A percentile compares a stretch with the other conserved stretches of the same genome.
phyloP scores from a whole-genome alignment of 352 stramenopile species.

The Plasmopara halstedii region DNA sequence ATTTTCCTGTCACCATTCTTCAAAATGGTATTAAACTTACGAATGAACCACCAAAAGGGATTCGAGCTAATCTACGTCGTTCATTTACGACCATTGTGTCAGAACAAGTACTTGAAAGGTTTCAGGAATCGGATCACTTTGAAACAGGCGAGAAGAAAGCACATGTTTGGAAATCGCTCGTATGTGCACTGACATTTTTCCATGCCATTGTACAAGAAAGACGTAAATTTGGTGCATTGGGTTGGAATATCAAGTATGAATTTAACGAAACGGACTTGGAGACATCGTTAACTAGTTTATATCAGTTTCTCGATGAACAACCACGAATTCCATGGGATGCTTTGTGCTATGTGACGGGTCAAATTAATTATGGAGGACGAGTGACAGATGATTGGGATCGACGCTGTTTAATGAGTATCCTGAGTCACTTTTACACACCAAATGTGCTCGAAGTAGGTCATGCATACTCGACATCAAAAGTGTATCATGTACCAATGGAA shows the following conservation, averaged over 20 bases:
- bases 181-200: conserved; percentile 89
- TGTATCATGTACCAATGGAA: conserved; percentile 76
- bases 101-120: conserved; percentile 58
- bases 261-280: conserved; percentile 95
- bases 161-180: conserved; percentile 84
- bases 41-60: conserved; percentile 89
- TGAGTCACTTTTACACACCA: conserved; percentile 88
- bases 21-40: conserved; percentile 92
- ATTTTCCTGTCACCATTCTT: conserved; percentile 90
- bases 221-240: conserved; percentile 90
- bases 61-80: conserved; percentile 83
- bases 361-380: conserved; percentile 95
- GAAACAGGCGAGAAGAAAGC: conserved; percentile 56
- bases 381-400: conserved; percentile 95
- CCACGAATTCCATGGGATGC: conserved; percentile 89
- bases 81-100: conserved; percentile 88
- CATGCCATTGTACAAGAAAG: conserved; percentile 92
- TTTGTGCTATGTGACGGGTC: conserved; percentile 88
- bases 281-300: conserved; percentile 86
- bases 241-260: conserved; percentile 95
- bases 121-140: conserved; percentile 44
- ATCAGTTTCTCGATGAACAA: conserved; percentile 90
- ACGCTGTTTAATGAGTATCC: conserved; percentile 88
- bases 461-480: conserved; percentile 82
- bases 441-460: conserved; percentile 71